Evolutionary conservation across 306 rosid genomes (phyloP).

Genomic region (Prunus salicina): DNA sequence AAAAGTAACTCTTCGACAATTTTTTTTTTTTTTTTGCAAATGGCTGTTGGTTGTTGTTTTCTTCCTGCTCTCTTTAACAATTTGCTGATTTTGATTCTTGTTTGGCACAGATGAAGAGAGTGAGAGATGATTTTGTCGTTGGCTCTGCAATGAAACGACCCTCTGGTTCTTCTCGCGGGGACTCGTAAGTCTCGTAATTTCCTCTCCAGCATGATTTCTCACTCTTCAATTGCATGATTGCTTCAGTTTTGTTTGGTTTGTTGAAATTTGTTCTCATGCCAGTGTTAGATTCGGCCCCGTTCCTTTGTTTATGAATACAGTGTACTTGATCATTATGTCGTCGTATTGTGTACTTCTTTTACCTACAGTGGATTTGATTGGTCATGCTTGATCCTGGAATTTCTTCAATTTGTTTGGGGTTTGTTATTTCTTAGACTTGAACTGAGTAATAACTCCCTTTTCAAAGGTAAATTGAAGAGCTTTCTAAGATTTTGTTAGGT

Average conservation of each 20-base stretch:
- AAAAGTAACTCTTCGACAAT: neutral
- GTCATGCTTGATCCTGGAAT: neutral
- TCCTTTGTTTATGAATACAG: slow-evolving; percentile 5
- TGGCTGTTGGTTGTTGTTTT: no score
- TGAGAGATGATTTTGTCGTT: slow-evolving; percentile 54
- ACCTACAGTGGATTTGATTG: slow-evolving; percentile 11
- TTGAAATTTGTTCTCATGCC: neutral
- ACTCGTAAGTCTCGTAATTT: slow-evolving; percentile 51
- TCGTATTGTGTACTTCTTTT: neutral
- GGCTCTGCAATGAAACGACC: slow-evolving; percentile 68
- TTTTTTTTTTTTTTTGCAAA: neutral
- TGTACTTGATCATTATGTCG: slow-evolving; percentile 14
- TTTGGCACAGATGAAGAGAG: slow-evolving; percentile 59
- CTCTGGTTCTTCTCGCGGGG: slow-evolving; percentile 51
- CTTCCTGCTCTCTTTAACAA: neutral
- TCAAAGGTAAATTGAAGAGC: slow-evolving; percentile 5
- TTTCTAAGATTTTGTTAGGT: neutral
- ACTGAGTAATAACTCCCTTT: slow-evolving; percentile 19
- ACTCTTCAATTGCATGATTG: slow-evolving; percentile 25
- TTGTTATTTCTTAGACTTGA: slow-evolving; percentile 24
- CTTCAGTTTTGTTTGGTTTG: slow-evolving; percentile 18
- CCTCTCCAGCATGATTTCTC: slow-evolving; percentile 6
- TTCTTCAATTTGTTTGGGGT: slow-evolving; percentile 25
- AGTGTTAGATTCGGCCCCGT: slow-evolving; percentile 1
- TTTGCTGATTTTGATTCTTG: neutral